Conservation (phyloP, 176 grass and related monocot genomes). For the Tuctoria greenei region DNA sequence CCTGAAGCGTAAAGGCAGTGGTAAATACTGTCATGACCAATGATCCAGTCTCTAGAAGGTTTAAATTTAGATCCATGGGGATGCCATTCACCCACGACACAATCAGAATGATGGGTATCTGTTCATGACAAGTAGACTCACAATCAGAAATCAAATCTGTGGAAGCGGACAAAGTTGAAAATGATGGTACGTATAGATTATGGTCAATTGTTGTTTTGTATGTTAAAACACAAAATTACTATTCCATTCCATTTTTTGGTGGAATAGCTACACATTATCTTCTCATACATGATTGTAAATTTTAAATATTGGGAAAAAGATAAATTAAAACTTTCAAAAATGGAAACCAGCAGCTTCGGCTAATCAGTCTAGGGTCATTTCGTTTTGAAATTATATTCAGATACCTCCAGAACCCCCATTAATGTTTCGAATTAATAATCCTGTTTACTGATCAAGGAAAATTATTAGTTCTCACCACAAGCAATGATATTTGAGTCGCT, state of each 20-base stretch:
- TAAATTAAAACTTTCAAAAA: neutral
- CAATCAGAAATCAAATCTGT: neutral
- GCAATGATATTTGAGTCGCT: conserved; percentile 62
- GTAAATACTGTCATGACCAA: conserved; percentile 51
- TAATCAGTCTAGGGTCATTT: neutral
- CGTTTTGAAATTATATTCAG: neutral
- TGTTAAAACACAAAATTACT: neutral
- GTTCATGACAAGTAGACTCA: conserved; percentile 18
- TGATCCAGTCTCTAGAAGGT: conserved; percentile 61
- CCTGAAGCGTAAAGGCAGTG: conserved; percentile 60
- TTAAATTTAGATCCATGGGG: conserved; percentile 60
- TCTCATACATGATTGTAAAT: neutral
- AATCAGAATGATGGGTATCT: conserved; percentile 61
- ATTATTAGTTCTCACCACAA: conserved; percentile 57
- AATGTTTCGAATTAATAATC: neutral
- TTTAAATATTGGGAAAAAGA: neutral
- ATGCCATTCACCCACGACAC: conserved; percentile 62
- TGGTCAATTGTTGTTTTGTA: neutral
- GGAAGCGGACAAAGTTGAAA: neutral
- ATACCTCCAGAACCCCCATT: neutral
- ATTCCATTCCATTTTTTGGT: neutral
- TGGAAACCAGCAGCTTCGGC: neutral
- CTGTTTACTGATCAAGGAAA: neutral
- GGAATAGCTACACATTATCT: neutral
- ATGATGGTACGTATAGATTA: neutral